These are phyloP conservation scores for Citrus unshiu DNA, from an alignment of 345 rosid species.

Conservation along the genomic window DNA sequence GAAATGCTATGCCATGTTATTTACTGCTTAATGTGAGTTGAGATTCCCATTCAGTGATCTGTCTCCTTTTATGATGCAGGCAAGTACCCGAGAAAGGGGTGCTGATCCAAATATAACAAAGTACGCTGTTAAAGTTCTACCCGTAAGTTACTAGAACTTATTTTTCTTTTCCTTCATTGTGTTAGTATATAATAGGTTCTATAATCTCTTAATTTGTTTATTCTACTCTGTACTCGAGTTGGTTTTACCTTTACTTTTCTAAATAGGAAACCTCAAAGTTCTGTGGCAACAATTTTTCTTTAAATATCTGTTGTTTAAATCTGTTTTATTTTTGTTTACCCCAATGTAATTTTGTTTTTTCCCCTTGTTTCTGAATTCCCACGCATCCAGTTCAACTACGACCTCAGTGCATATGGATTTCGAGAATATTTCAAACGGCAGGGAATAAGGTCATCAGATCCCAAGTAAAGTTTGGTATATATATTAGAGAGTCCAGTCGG, in stretches of 20 bases:
- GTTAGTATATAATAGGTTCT: not conserved
- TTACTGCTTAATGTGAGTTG: not conserved
- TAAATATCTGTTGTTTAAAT: no score
- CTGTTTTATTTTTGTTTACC: not conserved
- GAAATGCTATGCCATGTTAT: not conserved
- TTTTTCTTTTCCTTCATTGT: not conserved
- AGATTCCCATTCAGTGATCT: not conserved
- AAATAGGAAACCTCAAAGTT: not conserved
- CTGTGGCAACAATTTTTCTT: not conserved
- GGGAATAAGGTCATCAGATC: slow-evolving; percentile 40
- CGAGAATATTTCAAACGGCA: slow-evolving; percentile 92
- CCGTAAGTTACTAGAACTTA: slow-evolving; percentile 48
- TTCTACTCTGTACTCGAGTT: no score
- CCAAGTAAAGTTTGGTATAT: slow-evolving; percentile 10
- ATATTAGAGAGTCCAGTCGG: not conserved
- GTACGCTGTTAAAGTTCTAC: slow-evolving; percentile 80
- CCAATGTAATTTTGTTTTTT: not conserved
- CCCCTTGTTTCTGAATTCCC: not conserved
- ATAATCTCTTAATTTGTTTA: not conserved
- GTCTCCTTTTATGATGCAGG: slow-evolving; percentile 40
- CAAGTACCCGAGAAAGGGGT: slow-evolving; percentile 55
- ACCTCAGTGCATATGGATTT: slow-evolving; percentile 80
- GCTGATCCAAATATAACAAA: slow-evolving; percentile 64
- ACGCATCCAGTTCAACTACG: slow-evolving; percentile 67
- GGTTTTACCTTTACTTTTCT: no score